Base-by-base conservation (phyloP, 75 land plant species). In the Picea sitchensis region DNA sequence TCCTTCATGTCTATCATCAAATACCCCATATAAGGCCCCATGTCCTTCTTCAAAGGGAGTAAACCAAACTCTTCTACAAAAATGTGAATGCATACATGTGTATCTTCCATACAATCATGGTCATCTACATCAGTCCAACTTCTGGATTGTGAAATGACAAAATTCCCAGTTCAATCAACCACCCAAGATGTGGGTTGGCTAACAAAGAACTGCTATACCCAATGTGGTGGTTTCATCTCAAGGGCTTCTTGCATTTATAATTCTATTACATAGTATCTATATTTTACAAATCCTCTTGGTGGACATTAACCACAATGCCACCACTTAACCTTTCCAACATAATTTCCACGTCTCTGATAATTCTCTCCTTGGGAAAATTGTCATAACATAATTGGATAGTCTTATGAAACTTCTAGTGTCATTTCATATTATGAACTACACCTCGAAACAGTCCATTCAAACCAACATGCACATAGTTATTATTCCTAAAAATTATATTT, bases 401-500 rank as follows among this genome's bases (percentile, higher is more conserved):
- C 81, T 97, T 98, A 83, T 97, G 98, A 76, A 91, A 93, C 87
- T 97, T 97, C 98, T 96, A 97, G 76, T 97, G 99, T 68, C 92
- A 82, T 81, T 95, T 98, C 94, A 97, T 93, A 76, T 97, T 97
- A 76, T 91, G 95, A 20, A 97, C 95, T 20, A 97, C 95, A 32
- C 99, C 99, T 73, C 99, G 98, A 86, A 90, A 97, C 30, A 97
- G 93, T 77, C 99, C 99, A 77, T 96, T 91, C 68, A 93, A 87
- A 8, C 99, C 99, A 73, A 97, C 94, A 78, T 92, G 94, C 9
- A 89, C 94, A 76, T 97, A 97, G 79, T 97, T 97, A 81, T 87
- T 91, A 81, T 97, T 97, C 83, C 84, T 93, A 79, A 87, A 95
- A 0, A 95, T 96, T 61, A 97, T 89, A 74, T 97, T 95, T 74